These are phyloP conservation scores for Malus hybrid DNA, from an alignment of 331 rosid genomes.

Conservation along the genomic window DNA sequence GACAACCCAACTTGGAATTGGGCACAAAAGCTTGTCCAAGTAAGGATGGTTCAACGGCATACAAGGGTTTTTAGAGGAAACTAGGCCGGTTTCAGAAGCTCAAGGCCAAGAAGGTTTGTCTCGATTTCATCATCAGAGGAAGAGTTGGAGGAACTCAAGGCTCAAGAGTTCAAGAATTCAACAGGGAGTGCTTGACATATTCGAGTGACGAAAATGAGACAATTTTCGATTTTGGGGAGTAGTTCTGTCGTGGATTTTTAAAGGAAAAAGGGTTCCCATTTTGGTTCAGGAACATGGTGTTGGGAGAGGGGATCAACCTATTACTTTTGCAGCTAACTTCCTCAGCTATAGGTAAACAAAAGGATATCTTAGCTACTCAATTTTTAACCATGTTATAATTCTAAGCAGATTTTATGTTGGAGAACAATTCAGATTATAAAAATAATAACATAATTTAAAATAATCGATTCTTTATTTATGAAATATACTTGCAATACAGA, in stretches of 20 bases:
- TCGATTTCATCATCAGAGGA: slow-evolving; percentile 53
- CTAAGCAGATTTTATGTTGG: background rate
- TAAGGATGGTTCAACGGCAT: slow-evolving; percentile 20
- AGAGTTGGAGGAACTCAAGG: slow-evolving; percentile 32
- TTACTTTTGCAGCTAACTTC: slow-evolving; percentile 88
- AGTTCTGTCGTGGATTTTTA: slow-evolving; percentile 82
- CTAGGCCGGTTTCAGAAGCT: slow-evolving; percentile 20
- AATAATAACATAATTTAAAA: no score
- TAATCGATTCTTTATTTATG: no score
- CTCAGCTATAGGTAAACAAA: slow-evolving; percentile 70
- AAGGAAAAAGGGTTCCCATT: slow-evolving; percentile 84
- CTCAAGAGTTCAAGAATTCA: slow-evolving; percentile 52
- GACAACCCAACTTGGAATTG: slow-evolving; percentile 39
- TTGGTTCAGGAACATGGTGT: slow-evolving; percentile 97
- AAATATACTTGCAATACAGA: no score
- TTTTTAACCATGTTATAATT: background rate
- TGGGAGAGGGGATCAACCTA: slow-evolving; percentile 97
- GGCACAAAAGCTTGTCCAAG: slow-evolving; percentile 21
- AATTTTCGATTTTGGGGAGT: slow-evolving; percentile 92
- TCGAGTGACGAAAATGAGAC: slow-evolving; percentile 66
- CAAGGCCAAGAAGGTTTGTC: slow-evolving; percentile 48
- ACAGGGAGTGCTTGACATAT: slow-evolving; percentile 75
- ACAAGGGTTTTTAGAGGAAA: slow-evolving; percentile 44
- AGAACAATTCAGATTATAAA: no score
- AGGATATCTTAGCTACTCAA: background rate